Evolutionary conservation across 2,329 filamentous ascomycete species (phyloP).

Genomic region (Nannizziopsis barbatae): DNA sequence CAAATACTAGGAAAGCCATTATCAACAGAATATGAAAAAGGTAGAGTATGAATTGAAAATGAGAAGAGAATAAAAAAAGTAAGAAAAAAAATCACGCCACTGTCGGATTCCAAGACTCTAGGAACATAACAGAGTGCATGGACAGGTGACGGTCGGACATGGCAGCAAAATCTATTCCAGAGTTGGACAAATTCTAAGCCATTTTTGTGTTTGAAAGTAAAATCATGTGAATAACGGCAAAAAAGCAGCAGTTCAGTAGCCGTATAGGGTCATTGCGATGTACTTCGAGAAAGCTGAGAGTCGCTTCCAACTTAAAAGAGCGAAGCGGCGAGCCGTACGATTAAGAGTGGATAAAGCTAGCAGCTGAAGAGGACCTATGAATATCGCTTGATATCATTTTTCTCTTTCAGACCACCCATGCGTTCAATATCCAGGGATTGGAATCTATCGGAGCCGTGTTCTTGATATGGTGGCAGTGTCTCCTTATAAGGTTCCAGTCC

Average conservation of each 20-base stretch:
- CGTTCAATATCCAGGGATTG: constrained; percentile 90
- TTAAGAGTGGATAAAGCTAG: too few relatives aligned
- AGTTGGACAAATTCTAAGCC: not conserved
- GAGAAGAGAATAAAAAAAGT: constrained; percentile 16
- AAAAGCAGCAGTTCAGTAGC: constrained; percentile 11
- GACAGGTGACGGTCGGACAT: not conserved
- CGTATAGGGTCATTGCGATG: not conserved
- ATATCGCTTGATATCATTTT: constrained; percentile 38
- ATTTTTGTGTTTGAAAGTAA: not conserved
- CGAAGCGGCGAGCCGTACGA: too few relatives aligned
- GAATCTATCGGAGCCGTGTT: constrained; percentile 66
- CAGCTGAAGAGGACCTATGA: constrained; percentile 19
- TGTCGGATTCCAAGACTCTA: constrained; percentile 26
- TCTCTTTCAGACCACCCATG: constrained; percentile 90
- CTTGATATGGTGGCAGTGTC: constrained; percentile 80
- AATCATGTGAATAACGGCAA: constrained; percentile 18
- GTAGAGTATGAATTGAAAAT: not conserved
- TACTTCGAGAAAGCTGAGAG: constrained; percentile 3
- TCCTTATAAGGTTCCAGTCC: constrained; percentile 75
- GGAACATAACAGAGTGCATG: constrained; percentile 30
- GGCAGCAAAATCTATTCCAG: constrained; percentile 2
- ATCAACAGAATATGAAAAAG: constrained; percentile 15
- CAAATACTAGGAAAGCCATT: constrained; percentile 10
- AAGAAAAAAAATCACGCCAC: constrained; percentile 15
- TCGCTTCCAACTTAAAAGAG: constrained; percentile 12